phyloP scores from a whole-genome alignment of 192 early-diverging fungal genomes.

The Phycomyces blakesleeanus region DNA sequence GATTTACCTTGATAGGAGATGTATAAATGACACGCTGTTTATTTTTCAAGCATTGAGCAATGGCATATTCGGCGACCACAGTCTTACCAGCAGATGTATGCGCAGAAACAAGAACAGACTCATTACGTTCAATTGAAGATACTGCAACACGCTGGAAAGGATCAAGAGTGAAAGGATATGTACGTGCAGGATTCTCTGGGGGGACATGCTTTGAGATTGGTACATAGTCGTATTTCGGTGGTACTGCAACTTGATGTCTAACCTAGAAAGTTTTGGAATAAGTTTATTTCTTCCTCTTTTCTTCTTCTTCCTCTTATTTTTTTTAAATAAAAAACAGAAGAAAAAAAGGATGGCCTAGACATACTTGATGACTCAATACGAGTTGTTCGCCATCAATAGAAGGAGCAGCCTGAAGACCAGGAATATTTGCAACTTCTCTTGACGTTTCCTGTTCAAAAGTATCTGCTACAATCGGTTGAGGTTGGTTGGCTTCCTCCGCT shows the following conservation, averaged over 20 bases:
- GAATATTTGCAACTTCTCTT: conserved; percentile 60
- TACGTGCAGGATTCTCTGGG: conserved; percentile 75
- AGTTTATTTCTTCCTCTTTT: not conserved
- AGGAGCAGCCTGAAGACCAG: conserved; percentile 45
- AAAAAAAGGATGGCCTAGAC: not conserved
- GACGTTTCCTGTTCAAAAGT: conserved; percentile 65
- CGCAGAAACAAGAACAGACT: conserved; percentile 93
- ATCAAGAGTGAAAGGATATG: conserved; percentile 90
- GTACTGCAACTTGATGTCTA: conserved; percentile 92
- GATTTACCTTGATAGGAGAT: conserved; percentile 84
- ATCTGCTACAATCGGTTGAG: conserved; percentile 60
- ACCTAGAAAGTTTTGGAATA: conserved; percentile 49
- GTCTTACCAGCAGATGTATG: conserved; percentile 98
- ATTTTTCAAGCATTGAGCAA: conserved; percentile 79
- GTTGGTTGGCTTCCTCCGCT: conserved; percentile 26
- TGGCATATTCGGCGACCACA: conserved; percentile 98
- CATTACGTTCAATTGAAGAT: conserved; percentile 82
- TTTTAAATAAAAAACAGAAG: not conserved
- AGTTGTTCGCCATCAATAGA: conserved; percentile 42
- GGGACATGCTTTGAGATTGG: conserved; percentile 84
- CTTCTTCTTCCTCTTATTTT: not conserved
- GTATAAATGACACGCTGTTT: conserved; percentile 98
- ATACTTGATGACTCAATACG: conserved; percentile 44
- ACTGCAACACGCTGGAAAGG: conserved; percentile 92
- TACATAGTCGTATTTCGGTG: conserved; percentile 79